Evolutionary conservation across 345 rosid species (phyloP).

Genomic region (Hevea brasiliensis): DNA sequence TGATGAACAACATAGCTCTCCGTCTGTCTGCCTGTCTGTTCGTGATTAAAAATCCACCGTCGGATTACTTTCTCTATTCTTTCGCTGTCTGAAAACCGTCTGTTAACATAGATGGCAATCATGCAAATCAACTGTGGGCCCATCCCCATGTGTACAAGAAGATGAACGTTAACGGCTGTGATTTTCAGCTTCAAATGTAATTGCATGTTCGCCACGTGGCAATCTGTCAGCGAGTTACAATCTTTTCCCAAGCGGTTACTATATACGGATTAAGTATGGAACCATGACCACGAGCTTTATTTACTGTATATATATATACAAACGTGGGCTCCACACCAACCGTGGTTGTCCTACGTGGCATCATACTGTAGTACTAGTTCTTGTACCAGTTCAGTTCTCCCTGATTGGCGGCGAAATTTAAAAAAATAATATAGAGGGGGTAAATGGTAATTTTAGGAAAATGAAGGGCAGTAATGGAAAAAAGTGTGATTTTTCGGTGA

Average conservation of each 20-base stretch:
- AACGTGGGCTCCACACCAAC: slow-evolving; percentile 17
- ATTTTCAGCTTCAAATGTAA: neutral
- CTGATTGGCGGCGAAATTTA: slow-evolving; percentile 18
- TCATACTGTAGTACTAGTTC: neutral
- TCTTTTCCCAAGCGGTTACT: neutral
- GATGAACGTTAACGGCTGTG: neutral
- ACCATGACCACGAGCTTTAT: no score
- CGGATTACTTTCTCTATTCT: neutral
- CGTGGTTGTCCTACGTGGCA: neutral
- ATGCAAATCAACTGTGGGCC: neutral
- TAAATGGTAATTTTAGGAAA: no score
- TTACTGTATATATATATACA: neutral
- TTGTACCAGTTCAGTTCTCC: slow-evolving; percentile 6
- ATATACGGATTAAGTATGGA: neutral
- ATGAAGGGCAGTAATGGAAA: neutral
- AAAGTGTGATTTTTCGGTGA: no score
- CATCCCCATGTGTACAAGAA: neutral
- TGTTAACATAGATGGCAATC: neutral
- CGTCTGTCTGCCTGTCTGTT: no score
- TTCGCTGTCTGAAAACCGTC: neutral
- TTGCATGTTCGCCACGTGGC: slow-evolving; percentile 17
- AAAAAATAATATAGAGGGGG: no score
- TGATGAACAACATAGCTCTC: neutral
- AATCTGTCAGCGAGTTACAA: neutral
- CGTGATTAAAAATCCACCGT: neutral